phyloP scores from a whole-genome alignment of 106 monocot genomes.

The Phalaenopsis equestris region DNA sequence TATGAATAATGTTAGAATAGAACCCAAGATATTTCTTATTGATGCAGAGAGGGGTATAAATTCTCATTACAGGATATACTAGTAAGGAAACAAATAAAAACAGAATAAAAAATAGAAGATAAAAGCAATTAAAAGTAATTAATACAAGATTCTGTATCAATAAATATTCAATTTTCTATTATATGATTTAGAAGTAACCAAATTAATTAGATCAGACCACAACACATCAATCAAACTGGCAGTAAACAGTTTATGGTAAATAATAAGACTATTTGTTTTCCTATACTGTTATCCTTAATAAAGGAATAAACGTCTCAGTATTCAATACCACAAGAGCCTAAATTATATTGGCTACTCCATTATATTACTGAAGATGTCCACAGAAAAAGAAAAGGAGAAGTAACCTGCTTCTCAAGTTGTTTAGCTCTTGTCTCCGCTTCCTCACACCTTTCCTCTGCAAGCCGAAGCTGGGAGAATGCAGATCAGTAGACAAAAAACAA shows the following conservation, averaged over 20 bases:
- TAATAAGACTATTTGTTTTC: too few relatives aligned
- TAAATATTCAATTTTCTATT: too few relatives aligned
- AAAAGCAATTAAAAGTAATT: too few relatives aligned
- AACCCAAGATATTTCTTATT: too few relatives aligned
- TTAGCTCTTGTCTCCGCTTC: conserved; percentile 31
- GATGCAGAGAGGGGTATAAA: too few relatives aligned
- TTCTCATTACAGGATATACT: too few relatives aligned
- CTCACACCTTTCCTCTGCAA: conserved; percentile 46
- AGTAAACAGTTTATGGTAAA: background rate
- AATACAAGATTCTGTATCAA: too few relatives aligned
- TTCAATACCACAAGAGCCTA: background rate
- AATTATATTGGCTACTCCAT: background rate
- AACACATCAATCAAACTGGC: background rate
- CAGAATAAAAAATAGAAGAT: too few relatives aligned
- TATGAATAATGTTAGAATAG: background rate
- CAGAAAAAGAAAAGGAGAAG: background rate
- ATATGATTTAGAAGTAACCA: too few relatives aligned
- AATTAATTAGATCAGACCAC: too few relatives aligned
- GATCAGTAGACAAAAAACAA: background rate
- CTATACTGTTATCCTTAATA: background rate
- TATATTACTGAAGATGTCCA: too few relatives aligned
- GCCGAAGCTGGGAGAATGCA: conserved; percentile 28
- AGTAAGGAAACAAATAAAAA: too few relatives aligned
- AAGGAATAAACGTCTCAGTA: background rate
- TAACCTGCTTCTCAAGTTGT: conserved; percentile 45